Evolutionary conservation across 306 rosid genomes (phyloP).

Genomic region (Vigna radiata): DNA sequence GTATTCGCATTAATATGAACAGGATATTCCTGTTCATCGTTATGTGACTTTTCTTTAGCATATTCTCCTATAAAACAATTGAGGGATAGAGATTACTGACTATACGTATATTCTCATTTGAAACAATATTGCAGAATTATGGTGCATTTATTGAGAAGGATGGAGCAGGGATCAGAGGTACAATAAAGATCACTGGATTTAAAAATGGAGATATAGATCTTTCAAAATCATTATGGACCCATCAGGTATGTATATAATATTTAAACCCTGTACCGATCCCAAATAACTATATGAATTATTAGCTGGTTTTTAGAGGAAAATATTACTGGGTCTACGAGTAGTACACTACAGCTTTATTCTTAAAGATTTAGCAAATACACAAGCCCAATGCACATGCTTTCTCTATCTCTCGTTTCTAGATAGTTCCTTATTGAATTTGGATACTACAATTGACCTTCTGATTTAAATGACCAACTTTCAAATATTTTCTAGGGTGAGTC

Average conservation of each 20-base stretch:
- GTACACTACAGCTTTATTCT: constrained; percentile 5
- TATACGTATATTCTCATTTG: constrained; percentile 36
- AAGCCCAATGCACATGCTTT: not conserved
- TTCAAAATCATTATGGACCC: constrained; percentile 80
- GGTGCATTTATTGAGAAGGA: constrained; percentile 94
- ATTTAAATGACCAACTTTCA: constrained; percentile 1
- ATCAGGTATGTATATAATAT: constrained; percentile 67
- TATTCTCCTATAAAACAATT: constrained; percentile 20
- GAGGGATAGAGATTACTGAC: constrained; percentile 38
- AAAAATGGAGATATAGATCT: constrained; percentile 77
- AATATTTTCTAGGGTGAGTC: not conserved
- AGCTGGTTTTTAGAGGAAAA: constrained; percentile 20
- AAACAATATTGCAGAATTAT: constrained; percentile 68
- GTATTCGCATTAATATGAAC: not conserved
- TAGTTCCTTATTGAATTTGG: not conserved
- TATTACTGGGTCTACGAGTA: constrained; percentile 1
- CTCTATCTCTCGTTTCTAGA: constrained; percentile 8
- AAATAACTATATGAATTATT: constrained; percentile 20
- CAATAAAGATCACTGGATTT: constrained; percentile 78
- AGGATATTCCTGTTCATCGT: constrained; percentile 18
- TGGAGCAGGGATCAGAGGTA: constrained; percentile 89
- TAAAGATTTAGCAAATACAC: constrained; percentile 8
- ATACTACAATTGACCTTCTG: constrained; percentile 5
- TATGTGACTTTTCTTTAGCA: constrained; percentile 31
- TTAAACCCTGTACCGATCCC: constrained; percentile 9